Conservation (phyloP, 2,329 filamentous ascomycete genomes). For the Trichoderma sp. region DNA sequence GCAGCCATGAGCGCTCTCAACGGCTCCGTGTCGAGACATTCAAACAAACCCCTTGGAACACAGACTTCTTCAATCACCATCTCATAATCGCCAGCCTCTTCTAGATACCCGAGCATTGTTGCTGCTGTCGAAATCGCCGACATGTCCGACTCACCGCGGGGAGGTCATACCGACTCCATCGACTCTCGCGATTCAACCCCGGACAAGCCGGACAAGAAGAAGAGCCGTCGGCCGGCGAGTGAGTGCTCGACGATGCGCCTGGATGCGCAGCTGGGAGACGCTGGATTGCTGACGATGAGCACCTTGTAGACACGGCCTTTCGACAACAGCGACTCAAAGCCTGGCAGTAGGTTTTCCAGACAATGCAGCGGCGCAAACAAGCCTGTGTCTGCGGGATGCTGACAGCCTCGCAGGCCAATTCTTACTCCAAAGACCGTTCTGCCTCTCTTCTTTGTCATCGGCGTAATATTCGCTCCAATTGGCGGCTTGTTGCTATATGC, state of each 20-base stretch:
- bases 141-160: conserved; percentile 49
- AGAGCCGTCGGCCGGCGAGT: conserved; percentile 92
- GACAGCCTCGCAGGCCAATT: conserved; percentile 66
- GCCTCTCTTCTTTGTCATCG: conserved; percentile 86
- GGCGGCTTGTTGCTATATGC: conserved; percentile 84
- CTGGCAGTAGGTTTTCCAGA: conserved; percentile 76
- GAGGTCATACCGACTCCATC: conserved; percentile 51
- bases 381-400: conserved; percentile 30
- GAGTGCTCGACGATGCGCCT: conserved; percentile 39
- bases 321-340: conserved; percentile 95
- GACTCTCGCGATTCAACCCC: conserved; percentile 51
- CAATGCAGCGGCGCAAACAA: not conserved
- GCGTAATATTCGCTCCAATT: conserved; percentile 89
- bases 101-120: conserved; percentile 21
- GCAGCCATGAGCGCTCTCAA: conserved; percentile 9
- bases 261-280: not conserved
- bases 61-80: conserved; percentile 1
- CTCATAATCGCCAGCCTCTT: not conserved
- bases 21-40: conserved; percentile 8
- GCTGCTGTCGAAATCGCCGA: conserved; percentile 26
- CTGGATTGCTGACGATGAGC: not conserved
- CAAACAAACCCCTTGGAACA: conserved; percentile 16
- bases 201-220: conserved; percentile 69
- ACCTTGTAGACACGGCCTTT: conserved; percentile 78
- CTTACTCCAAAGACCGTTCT: conserved; percentile 91